Evolutionary conservation across 352 stramenopile genomes (phyloP).

Genomic region (Pythium aquatile): DNA sequence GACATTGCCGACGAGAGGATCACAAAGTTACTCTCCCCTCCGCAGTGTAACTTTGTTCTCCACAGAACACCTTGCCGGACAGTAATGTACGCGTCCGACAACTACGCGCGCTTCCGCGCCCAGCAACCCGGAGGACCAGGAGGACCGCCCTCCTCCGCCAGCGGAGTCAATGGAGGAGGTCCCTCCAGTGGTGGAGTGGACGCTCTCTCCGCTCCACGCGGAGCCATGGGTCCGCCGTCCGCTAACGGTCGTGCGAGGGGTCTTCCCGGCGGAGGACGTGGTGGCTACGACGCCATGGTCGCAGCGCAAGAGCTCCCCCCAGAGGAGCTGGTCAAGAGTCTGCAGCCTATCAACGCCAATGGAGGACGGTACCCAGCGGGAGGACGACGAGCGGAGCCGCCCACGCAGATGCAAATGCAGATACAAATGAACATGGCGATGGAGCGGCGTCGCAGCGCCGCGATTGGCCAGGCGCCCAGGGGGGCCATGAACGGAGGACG

Average conservation of each 20-base stretch:
- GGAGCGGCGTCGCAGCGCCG: background rate
- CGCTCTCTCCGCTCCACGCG: background rate
- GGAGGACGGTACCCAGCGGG: constrained; percentile 2
- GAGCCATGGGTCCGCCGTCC: constrained; percentile 1
- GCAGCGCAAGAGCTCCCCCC: constrained; percentile 10
- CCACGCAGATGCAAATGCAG: constrained; percentile 5
- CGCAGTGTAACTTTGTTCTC: constrained; percentile 4
- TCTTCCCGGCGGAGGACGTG: constrained; percentile 8
- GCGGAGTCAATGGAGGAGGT: background rate
- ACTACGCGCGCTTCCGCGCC: constrained; percentile 8
- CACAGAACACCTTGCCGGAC: background rate
- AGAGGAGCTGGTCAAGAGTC: constrained; percentile 22
- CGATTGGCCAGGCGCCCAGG: constrained; percentile 1
- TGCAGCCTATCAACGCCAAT: constrained; percentile 13
- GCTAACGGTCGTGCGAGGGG: constrained; percentile 5
- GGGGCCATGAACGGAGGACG: background rate
- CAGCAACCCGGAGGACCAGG: background rate
- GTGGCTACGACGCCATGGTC: background rate
- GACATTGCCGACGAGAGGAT: background rate
- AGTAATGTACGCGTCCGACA: constrained; percentile 5
- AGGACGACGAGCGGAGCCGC: background rate
- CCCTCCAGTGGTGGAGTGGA: background rate
- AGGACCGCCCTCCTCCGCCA: background rate
- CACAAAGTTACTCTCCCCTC: constrained; percentile 3
- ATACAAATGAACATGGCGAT: constrained; percentile 6